Evolutionary conservation across 2,329 filamentous ascomycete genomes (phyloP).

Genomic region (Emmonsiellopsis sp.): DNA sequence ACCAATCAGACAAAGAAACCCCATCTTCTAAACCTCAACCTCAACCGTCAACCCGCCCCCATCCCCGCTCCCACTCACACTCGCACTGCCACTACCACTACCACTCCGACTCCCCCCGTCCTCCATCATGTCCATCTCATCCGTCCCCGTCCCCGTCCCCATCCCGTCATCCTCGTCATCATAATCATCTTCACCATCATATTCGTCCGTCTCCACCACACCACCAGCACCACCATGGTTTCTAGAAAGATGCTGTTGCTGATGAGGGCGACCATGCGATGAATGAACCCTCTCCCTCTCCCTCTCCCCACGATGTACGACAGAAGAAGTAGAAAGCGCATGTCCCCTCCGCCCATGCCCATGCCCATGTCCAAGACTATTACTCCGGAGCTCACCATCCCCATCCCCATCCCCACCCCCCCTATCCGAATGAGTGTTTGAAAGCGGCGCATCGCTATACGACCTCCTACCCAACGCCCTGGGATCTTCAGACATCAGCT

Average conservation of each 20-base stretch:
- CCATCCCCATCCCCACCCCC: no score
- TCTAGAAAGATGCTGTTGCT: neutral
- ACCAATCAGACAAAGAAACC: neutral
- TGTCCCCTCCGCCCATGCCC: neutral
- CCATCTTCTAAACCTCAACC: slow-evolving; percentile 10
- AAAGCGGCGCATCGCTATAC: no score
- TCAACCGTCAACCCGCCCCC: slow-evolving; percentile 13
- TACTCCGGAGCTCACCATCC: no score
- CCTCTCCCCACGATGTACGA: no score
- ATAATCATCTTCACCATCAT: slow-evolving; percentile 10
- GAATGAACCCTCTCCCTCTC: neutral
- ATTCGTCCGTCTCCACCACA: slow-evolving; percentile 4
- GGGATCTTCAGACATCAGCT: no score
- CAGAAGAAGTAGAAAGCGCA: neutral
- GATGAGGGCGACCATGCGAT: slow-evolving; percentile 1
- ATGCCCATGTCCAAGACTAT: neutral
- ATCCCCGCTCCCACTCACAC: neutral
- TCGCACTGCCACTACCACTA: neutral
- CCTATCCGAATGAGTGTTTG: no score
- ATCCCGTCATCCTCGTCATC: slow-evolving; percentile 10
- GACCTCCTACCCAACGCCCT: no score
- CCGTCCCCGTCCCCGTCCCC: slow-evolving; percentile 11
- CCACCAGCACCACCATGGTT: slow-evolving; percentile 43
- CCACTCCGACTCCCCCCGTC: neutral
- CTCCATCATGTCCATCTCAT: slow-evolving; percentile 1